These are phyloP conservation scores for Atkinsonella texensis DNA, from an alignment of 2,329 filamentous ascomycete genomes.

Conservation along the genomic window DNA sequence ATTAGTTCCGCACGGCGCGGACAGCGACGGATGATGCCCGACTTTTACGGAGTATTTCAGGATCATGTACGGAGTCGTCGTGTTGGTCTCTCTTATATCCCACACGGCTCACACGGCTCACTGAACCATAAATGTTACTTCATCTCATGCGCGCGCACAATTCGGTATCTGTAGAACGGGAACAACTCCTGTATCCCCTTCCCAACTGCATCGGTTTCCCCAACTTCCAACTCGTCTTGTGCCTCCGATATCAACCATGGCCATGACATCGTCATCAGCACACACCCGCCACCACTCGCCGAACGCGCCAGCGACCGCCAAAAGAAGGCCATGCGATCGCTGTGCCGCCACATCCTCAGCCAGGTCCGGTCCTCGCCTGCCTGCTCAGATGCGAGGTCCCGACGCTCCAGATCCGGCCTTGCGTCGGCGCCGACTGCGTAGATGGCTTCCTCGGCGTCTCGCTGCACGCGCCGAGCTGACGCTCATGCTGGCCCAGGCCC, in stretches of 20 bases:
- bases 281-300: no score
- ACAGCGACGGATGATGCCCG: not conserved
- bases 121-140: no score
- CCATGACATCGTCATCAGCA: no score
- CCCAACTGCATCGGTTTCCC: no score
- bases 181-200: no score
- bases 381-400: constrained; percentile 3
- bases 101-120: no score
- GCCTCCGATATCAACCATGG: no score
- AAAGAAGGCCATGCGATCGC: constrained; percentile 4
- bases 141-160: no score
- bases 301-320: not conserved
- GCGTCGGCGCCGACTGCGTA: not conserved
- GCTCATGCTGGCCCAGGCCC: constrained; percentile 3
- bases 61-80: not conserved
- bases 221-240: no score
- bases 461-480: constrained; percentile 2
- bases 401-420: constrained; percentile 1
- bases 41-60: not conserved
- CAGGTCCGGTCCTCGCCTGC: constrained; percentile 2
- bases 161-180: no score
- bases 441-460: constrained; percentile 7
- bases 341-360: constrained; percentile 4
- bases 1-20: not conserved
- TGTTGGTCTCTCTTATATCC: not conserved